Evolutionary conservation across 805 yeast species (phyloP).

Genomic region (Isabelozyma gotoi): DNA sequence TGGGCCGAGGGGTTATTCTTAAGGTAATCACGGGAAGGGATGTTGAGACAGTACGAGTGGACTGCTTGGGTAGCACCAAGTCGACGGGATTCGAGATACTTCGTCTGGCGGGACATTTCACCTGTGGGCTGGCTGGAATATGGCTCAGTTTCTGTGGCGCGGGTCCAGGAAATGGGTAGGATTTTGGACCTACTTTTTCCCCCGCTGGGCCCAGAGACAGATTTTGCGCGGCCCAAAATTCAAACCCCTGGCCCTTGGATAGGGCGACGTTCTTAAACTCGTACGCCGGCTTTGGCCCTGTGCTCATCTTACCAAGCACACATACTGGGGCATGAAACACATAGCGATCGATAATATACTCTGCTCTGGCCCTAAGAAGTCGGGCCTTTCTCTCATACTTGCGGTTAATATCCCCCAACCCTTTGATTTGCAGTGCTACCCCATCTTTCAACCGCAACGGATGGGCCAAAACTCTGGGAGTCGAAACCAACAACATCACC

Average conservation of each 20-base stretch:
- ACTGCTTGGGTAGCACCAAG: neutral
- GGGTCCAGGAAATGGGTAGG: no score
- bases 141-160: no score
- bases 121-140: neutral
- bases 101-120: neutral
- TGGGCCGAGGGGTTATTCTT: neutral
- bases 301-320: conserved; percentile 14
- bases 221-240: conserved; percentile 12
- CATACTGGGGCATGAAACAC: conserved; percentile 35
- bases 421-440: neutral
- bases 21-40: no score
- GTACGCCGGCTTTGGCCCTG: conserved; percentile 11
- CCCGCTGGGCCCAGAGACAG: no score
- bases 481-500: neutral
- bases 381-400: neutral
- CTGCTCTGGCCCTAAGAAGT: conserved; percentile 13
- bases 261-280: conserved; percentile 12
- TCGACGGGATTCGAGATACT: neutral
- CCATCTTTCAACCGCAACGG: neutral
- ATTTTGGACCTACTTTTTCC: no score
- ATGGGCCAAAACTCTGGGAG: neutral
- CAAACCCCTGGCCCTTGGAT: conserved; percentile 14
- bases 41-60: neutral
- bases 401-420: neutral
- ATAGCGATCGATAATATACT: conserved; percentile 39